Conservation (phyloP, 352 stramenopile species). For the Phytopythium boreale region DNA sequence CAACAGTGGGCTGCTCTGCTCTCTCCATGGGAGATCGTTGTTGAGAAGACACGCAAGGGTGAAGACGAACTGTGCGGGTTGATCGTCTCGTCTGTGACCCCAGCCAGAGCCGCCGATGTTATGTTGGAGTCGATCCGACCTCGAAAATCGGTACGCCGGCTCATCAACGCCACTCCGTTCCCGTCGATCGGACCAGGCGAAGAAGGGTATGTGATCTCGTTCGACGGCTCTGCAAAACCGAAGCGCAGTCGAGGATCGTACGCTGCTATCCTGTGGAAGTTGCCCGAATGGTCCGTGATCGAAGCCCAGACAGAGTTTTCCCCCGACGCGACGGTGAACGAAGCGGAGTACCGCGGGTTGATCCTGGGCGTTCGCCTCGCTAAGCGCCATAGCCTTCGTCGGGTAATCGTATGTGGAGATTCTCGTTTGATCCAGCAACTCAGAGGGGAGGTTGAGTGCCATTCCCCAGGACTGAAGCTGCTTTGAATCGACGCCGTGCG, state of each 20-base stretch:
- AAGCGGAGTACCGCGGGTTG: conserved; percentile 14
- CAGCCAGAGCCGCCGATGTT: background rate
- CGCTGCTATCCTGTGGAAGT: conserved; percentile 13
- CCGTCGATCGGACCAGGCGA: conserved; percentile 3
- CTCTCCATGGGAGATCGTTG: conserved; percentile 2
- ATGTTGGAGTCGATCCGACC: background rate
- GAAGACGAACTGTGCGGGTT: conserved; percentile 12
- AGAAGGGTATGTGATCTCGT: conserved; percentile 7
- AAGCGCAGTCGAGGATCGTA: conserved; percentile 7
- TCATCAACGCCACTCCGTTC: no score
- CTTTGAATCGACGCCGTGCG: no score
- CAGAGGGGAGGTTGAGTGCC: no score
- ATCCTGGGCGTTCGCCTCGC: conserved; percentile 3
- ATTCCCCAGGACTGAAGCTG: no score
- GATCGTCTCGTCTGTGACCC: conserved; percentile 3
- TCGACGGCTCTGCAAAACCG: conserved; percentile 15
- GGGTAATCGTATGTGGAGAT: conserved; percentile 8
- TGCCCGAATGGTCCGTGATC: conserved; percentile 9
- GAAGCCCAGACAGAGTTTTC: background rate
- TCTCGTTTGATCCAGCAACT: conserved; percentile 8
- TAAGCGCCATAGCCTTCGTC: background rate
- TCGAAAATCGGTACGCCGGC: no score
- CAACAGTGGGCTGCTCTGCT: conserved; percentile 8
- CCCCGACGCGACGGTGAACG: conserved; percentile 12
- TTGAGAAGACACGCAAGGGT: conserved; percentile 7